Percentiles rank a stretch among this genome's conserved stretches.
These are phyloP conservation scores for Leucogyrophana mollusca DNA, from an alignment of 768 basidiomycete genomes.

Conservation along the genomic window DNA sequence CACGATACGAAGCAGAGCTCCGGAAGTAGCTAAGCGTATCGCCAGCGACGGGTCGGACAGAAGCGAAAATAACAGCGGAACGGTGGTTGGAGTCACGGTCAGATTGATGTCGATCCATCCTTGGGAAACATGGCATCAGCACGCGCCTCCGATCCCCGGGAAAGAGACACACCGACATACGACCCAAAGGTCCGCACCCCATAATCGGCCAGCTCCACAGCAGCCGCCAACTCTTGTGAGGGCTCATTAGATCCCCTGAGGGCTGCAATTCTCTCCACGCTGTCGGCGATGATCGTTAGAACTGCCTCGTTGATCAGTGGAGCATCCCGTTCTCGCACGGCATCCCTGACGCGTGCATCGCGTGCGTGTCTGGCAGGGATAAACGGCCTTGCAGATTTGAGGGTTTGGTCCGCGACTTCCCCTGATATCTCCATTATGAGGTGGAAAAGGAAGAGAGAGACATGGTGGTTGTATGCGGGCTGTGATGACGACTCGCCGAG, in stretches of 20 bases:
- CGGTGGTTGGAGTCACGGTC: constrained; percentile 87
- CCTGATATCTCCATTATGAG: constrained; percentile 92
- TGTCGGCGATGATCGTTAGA: constrained; percentile 76
- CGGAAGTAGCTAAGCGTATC: constrained; percentile 80
- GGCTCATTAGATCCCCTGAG: constrained; percentile 48
- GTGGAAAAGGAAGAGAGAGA: constrained; percentile 88
- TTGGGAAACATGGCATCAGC: constrained; percentile 28
- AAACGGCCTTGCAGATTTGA: constrained; percentile 83
- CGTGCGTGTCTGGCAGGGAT: constrained; percentile 69
- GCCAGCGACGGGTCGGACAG: constrained; percentile 75
- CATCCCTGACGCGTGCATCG: constrained; percentile 85
- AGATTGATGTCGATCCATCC: constrained; percentile 99
- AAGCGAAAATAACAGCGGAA: constrained; percentile 81
- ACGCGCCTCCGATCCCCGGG: background rate
- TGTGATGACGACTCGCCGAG: constrained; percentile 54
- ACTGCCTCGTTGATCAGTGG: constrained; percentile 83
- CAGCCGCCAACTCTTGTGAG: constrained; percentile 54
- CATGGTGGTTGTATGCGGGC: constrained; percentile 74
- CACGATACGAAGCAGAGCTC: constrained; percentile 80
- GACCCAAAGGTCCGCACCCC: constrained; percentile 91
- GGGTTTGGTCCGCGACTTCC: constrained; percentile 94
- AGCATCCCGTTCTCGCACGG: constrained; percentile 88
- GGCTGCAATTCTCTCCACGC: constrained; percentile 53
- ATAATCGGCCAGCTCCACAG: constrained; percentile 84
- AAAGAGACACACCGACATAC: constrained; percentile 78